These are phyloP conservation scores for Agrostemma githago DNA, from an alignment of 148 eudicot species.

Conservation along the genomic window DNA sequence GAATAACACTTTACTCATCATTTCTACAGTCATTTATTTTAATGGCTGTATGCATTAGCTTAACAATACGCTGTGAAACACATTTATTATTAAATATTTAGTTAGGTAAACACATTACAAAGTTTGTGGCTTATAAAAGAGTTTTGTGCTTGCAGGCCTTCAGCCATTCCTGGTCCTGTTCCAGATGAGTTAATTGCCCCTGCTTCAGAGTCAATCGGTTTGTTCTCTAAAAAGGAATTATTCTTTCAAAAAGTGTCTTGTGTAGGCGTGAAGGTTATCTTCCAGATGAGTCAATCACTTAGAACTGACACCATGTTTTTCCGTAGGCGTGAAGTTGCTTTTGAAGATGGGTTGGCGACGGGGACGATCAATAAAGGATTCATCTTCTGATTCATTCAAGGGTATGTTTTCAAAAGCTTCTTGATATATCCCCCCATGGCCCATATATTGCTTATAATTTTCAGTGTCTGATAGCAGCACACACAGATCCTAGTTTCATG, in stretches of 20 bases:
- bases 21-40: not conserved
- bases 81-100: not conserved
- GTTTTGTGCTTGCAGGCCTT: conserved; percentile 50
- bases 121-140: conserved; percentile 1
- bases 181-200: conserved; percentile 84
- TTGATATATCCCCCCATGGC: conserved; percentile 1
- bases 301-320: conserved; percentile 18
- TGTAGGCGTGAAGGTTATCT: conserved; percentile 69
- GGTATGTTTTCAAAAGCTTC: conserved; percentile 45
- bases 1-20: not conserved
- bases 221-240: conserved; percentile 22
- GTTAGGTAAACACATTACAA: not conserved
- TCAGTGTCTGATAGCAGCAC: not conserved
- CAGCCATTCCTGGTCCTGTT: conserved; percentile 82
- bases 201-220: conserved; percentile 74
- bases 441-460: not conserved
- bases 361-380: conserved; percentile 76
- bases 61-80: not conserved
- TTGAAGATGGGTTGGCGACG: conserved; percentile 97
- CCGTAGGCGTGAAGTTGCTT: conserved; percentile 71
- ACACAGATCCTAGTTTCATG: not conserved
- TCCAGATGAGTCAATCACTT: conserved; percentile 66
- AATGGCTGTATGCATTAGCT: not conserved
- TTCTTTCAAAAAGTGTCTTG: conserved; percentile 2
- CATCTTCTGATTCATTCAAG: conserved; percentile 43